Percentiles rank a stretch among this genome's conserved stretches.
Evolutionary conservation across 2,329 filamentous ascomycete species (phyloP).

Genomic region (Coniochaeta ligniaria): DNA sequence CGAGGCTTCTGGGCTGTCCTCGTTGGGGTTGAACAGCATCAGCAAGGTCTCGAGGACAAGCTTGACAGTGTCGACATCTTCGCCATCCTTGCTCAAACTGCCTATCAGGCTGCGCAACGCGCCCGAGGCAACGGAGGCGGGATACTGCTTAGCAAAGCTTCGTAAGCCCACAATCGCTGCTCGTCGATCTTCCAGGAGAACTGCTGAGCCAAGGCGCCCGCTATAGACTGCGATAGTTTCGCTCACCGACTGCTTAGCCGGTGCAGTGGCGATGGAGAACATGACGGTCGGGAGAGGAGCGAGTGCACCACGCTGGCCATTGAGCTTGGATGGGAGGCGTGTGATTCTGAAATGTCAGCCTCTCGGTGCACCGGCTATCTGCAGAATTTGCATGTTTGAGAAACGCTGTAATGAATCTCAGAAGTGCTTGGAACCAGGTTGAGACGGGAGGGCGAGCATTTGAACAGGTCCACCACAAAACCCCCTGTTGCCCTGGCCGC

Average conservation of each 20-base stretch:
- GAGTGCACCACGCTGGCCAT: conserved; percentile 20
- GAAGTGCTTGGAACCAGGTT: too few relatives aligned
- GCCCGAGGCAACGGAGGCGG: conserved; percentile 89
- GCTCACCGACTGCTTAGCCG: conserved; percentile 90
- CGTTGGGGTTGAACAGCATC: conserved; percentile 75
- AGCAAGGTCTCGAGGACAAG: conserved; percentile 90
- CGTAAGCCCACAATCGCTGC: conserved; percentile 87
- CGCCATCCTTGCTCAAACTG: conserved; percentile 76
- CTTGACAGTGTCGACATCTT: conserved; percentile 95
- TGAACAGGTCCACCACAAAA: neutral
- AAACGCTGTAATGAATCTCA: too few relatives aligned
- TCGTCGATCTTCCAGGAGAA: conserved; percentile 86
- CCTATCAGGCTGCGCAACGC: conserved; percentile 84
- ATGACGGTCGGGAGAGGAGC: conserved; percentile 29
- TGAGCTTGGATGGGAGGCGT: conserved; percentile 7
- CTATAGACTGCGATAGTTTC: conserved; percentile 91
- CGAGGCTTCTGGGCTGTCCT: conserved; percentile 78
- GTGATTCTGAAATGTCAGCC: neutral
- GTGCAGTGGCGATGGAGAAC: conserved; percentile 62
- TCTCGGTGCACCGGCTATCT: too few relatives aligned
- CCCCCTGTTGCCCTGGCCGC: neutral
- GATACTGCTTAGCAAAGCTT: conserved; percentile 94
- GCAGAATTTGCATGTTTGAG: neutral
- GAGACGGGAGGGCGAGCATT: neutral
- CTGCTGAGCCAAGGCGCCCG: conserved; percentile 79